These are phyloP conservation scores for Didymosphaeria variabile DNA, from an alignment of 2,329 filamentous ascomycete genomes.

Conservation along the genomic window DNA sequence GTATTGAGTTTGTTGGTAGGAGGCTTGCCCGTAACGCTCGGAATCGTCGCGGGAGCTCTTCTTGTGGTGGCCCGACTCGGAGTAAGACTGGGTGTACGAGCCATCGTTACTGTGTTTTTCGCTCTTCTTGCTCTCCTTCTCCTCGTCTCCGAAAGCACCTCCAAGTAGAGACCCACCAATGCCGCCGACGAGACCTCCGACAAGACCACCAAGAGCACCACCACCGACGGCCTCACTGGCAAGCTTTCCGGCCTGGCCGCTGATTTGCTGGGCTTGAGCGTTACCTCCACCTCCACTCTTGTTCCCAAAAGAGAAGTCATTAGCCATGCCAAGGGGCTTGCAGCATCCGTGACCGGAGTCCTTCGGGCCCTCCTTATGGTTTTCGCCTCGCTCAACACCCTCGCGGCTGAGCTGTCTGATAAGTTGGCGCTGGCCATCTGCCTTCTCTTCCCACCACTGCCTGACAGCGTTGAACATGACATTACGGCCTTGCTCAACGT, in stretches of 20 bases:
- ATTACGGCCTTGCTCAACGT: conserved; percentile 73
- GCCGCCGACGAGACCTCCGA: conserved; percentile 71
- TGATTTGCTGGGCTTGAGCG: conserved; percentile 40
- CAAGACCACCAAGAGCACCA: conserved; percentile 72
- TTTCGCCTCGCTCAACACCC: conserved; percentile 78
- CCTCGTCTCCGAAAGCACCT: conserved; percentile 62
- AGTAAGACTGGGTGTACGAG: conserved; percentile 68
- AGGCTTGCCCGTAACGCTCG: conserved; percentile 67
- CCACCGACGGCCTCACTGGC: conserved; percentile 70
- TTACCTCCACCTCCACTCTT: conserved; percentile 56
- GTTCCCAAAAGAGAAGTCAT: conserved; percentile 55
- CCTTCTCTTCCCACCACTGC: conserved; percentile 81
- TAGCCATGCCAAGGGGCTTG: conserved; percentile 80
- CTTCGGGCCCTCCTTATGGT: conserved; percentile 85
- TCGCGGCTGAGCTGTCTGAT: conserved; percentile 78
- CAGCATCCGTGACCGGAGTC: conserved; percentile 88
- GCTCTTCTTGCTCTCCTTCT: conserved; percentile 64
- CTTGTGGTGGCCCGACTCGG: conserved; percentile 66
- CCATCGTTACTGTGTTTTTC: conserved; percentile 67
- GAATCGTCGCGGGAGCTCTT: conserved; percentile 44
- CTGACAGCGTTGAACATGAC: conserved; percentile 83
- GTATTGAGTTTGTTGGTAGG: conserved; percentile 67
- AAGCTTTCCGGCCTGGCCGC: conserved; percentile 58
- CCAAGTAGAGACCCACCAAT: conserved; percentile 71
- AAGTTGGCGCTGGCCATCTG: conserved; percentile 71